Conservation (phyloP, 768 basidiomycete species). For the Cubamyces sp. region DNA sequence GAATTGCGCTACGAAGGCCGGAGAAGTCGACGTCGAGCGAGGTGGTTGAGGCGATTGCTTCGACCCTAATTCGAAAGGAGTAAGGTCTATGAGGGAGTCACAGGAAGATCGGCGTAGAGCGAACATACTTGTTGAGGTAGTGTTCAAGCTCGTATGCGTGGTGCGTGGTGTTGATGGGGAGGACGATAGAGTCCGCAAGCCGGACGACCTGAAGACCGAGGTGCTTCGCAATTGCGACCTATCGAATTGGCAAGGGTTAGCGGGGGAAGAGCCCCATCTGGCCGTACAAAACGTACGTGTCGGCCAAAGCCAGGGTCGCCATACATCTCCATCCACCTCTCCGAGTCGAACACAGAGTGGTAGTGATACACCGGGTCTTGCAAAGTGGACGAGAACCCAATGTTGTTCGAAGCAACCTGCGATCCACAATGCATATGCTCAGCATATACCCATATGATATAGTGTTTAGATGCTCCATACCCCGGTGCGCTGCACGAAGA, state of each 20-base stretch:
- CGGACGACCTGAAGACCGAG: conserved; percentile 60
- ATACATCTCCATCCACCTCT: conserved; percentile 62
- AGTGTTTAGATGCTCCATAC: conserved; percentile 42
- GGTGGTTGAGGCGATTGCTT: conserved; percentile 27
- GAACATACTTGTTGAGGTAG: conserved; percentile 54
- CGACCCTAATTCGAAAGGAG: too few species aligned
- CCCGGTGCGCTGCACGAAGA: conserved; percentile 83
- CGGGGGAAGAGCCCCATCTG: background rate
- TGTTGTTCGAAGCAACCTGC: conserved; percentile 41
- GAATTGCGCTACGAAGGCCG: conserved; percentile 50
- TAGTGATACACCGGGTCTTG: conserved; percentile 63
- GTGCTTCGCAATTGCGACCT: conserved; percentile 64
- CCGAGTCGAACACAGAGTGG: conserved; percentile 60
- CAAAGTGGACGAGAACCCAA: conserved; percentile 41
- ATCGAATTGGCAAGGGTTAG: background rate
- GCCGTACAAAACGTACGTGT: conserved; percentile 45
- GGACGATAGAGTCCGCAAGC: conserved; percentile 53
- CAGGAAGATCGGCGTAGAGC: too few species aligned
- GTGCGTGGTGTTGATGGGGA: conserved; percentile 73
- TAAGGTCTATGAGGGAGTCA: too few species aligned
- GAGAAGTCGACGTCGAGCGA: conserved; percentile 41
- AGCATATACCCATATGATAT: conserved; percentile 10
- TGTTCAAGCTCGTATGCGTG: conserved; percentile 56
- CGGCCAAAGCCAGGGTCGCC: conserved; percentile 66
- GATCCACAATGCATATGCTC: conserved; percentile 36